phyloP scores from a whole-genome alignment of 306 rosid genomes.

The Cucurbita maxima region DNA sequence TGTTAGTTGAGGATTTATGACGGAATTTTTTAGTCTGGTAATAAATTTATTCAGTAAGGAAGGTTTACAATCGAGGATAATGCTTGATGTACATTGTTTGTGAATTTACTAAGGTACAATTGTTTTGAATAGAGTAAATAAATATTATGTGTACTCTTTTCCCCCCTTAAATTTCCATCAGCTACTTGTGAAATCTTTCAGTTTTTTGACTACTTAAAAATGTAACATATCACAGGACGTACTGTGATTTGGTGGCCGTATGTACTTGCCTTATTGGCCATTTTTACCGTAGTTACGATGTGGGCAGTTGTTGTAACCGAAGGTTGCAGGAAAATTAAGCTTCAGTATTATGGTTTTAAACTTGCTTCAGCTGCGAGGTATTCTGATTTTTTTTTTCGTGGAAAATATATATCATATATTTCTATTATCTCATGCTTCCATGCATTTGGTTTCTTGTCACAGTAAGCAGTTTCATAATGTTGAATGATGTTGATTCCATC shows the following conservation, averaged over 20 bases:
- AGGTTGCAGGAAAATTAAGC: conserved; percentile 93
- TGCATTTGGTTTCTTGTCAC: neutral
- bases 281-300: conserved; percentile 86
- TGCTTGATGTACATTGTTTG: neutral
- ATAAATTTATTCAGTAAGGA: neutral
- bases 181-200: neutral
- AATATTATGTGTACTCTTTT: neutral
- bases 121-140: neutral
- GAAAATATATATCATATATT: neutral
- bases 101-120: neutral
- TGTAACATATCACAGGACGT: conserved; percentile 42
- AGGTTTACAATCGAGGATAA: neutral
- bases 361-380: conserved; percentile 98
- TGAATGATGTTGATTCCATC: neutral
- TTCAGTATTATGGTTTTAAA: conserved; percentile 92
- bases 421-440: neutral
- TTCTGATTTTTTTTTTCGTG: neutral
- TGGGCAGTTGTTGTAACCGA: conserved; percentile 99
- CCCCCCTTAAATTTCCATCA: neutral
- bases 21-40: neutral
- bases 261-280: conserved; percentile 53
- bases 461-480: neutral
- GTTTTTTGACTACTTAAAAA: neutral
- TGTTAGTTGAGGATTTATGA: neutral
- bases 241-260: conserved; percentile 62